Base-by-base conservation (phyloP, 441 rosid species). In the Raphanus hybrid region DNA sequence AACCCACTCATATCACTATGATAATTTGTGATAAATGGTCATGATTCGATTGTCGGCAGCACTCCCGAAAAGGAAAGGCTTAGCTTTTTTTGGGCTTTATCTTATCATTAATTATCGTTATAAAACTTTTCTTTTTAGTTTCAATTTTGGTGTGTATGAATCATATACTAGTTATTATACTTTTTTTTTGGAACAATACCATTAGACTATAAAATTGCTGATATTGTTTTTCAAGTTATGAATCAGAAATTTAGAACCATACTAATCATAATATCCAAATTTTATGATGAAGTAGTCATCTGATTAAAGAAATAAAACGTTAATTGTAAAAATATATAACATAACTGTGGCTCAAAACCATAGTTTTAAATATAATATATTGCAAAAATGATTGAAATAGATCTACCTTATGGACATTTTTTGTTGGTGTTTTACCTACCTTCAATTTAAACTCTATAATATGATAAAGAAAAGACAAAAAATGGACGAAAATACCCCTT, bases 351-450 rank as follows among this genome's bases (percentile, higher is more conserved):
- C 41, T 45, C 12, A 35, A 58, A 32, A 32, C 34, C 52, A 57
- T 64, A 64, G 5, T 64, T 54, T 29, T 18, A 29, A 29, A 43
- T 11, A 0, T 10, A 50, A 43, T 29, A 77, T 77, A 66, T 48
- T 14, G 69, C 58, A 35, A 72, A 78, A 58, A 34, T 23, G 69
- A 60, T 39, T 14, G 8, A 48, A 64, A 67, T 50, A 34, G 57
- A 77, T 72, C 73, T 74, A 69, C 70, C 82, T 55, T 74, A 74
- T 74, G 78, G 59, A 79, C 78, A 79, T 68, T 16, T 68, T 68
- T 7, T 41, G 14, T 15, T 74, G 8, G 60, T 62, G 37, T 88
- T 65, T 82, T 78, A 82, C 84, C 86, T 87, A 88, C 86, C 87
- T 80, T 74, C 7, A 73, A 14, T 81, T 84, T 83, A 23, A 69